Conservation (phyloP, 192 early-diverging fungal genomes). For the Funneliformis mosseae region DNA sequence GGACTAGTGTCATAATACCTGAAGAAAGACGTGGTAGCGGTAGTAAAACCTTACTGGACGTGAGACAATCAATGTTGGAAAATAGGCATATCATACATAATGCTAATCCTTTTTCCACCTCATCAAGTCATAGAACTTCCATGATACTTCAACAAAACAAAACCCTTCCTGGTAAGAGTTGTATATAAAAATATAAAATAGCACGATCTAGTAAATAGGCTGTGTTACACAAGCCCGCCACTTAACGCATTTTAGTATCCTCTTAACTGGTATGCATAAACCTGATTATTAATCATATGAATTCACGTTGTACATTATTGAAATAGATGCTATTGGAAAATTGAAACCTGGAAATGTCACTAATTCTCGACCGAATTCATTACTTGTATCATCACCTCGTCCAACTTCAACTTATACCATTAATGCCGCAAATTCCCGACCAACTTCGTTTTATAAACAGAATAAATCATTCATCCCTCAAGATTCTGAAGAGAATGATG, state of each 20-base stretch:
- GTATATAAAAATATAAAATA: too few relatives aligned
- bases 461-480: background rate
- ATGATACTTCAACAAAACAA: slow-evolving; percentile 17
- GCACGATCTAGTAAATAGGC: background rate
- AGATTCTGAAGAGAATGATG: background rate
- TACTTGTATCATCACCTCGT: background rate
- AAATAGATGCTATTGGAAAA: background rate
- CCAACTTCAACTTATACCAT: background rate
- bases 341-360: background rate
- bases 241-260: too few relatives aligned
- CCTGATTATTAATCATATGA: too few relatives aligned
- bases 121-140: slow-evolving; percentile 28
- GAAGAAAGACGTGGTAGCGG: slow-evolving; percentile 1
- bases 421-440: background rate
- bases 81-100: background rate
- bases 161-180: background rate
- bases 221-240: background rate
- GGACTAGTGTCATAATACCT: background rate
- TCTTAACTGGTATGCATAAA: too few relatives aligned
- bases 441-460: slow-evolving; percentile 8
- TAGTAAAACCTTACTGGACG: slow-evolving; percentile 25
- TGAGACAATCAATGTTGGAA: slow-evolving; percentile 21
- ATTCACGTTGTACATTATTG: too few relatives aligned
- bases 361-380: background rate
- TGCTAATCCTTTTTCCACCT: background rate